Percentiles rank a stretch among this genome's conserved stretches.
Evolutionary conservation across 2,329 filamentous ascomycete species (phyloP).

Genomic region (Annulohypoxylon truncatum): DNA sequence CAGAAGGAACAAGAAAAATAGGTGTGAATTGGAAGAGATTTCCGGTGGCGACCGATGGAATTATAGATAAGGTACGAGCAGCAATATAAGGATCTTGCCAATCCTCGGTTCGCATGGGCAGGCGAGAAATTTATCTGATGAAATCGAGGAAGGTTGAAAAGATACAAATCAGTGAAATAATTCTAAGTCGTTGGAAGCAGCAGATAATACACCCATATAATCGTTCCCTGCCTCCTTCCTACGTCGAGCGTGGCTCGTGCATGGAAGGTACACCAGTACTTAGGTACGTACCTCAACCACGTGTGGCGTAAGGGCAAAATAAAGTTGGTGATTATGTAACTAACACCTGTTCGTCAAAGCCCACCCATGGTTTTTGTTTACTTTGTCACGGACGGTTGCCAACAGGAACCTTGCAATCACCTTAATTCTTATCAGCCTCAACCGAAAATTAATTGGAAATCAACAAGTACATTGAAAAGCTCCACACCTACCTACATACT

Average conservation of each 20-base stretch:
- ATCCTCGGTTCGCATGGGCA: not conserved
- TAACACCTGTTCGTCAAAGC: not conserved
- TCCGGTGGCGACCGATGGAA: not conserved
- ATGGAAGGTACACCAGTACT: not conserved
- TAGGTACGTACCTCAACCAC: not conserved
- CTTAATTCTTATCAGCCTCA: slow-evolving; percentile 3
- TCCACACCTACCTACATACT: not conserved
- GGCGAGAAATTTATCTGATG: not conserved
- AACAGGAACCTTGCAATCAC: slow-evolving; percentile 26
- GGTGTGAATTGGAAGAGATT: not conserved
- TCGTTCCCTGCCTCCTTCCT: not conserved
- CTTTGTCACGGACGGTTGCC: slow-evolving; percentile 34
- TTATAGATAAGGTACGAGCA: not conserved
- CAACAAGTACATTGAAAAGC: not conserved
- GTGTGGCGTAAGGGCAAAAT: not conserved
- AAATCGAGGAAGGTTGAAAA: not conserved
- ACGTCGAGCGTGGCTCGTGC: not conserved
- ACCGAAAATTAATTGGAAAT: not conserved
- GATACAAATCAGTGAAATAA: not conserved
- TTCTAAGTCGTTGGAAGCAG: not conserved
- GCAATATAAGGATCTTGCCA: not conserved
- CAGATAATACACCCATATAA: not conserved
- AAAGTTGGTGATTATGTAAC: not conserved
- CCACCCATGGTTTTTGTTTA: slow-evolving; percentile 30
- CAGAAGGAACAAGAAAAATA: slow-evolving; percentile 15